Conservation (phyloP, 352 stramenopile genomes). For the Phytophthora foliorum region DNA sequence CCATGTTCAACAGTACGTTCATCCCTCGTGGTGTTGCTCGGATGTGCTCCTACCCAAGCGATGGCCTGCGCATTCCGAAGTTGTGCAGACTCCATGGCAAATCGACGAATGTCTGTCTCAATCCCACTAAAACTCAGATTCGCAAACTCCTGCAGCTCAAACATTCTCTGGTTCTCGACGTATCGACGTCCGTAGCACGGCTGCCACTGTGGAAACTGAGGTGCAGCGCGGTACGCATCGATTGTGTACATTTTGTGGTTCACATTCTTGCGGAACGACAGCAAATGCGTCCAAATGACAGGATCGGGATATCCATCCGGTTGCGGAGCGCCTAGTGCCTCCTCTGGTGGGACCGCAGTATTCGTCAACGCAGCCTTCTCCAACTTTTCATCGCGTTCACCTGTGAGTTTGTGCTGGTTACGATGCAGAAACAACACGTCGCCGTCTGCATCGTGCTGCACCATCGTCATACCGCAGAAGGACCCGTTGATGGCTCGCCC, state of each 20-base stretch:
- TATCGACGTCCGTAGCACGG: slow-evolving; percentile 61
- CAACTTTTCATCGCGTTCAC: slow-evolving; percentile 22
- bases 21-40: slow-evolving; percentile 15
- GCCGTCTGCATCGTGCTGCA: slow-evolving; percentile 45
- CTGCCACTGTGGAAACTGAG: slow-evolving; percentile 52
- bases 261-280: slow-evolving; percentile 59
- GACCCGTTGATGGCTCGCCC: slow-evolving; percentile 41
- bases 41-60: slow-evolving; percentile 6
- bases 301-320: slow-evolving; percentile 47
- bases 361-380: slow-evolving; percentile 20
- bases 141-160: slow-evolving; percentile 30
- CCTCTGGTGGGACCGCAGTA: slow-evolving; percentile 16
- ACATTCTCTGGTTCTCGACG: slow-evolving; percentile 14
- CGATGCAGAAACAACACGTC: slow-evolving; percentile 59
- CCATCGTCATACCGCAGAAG: slow-evolving; percentile 67
- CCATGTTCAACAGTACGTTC: background rate
- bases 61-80: slow-evolving; percentile 23
- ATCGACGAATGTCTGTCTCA: slow-evolving; percentile 30
- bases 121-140: slow-evolving; percentile 25
- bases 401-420: slow-evolving; percentile 54
- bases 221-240: slow-evolving; percentile 55
- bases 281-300: slow-evolving; percentile 71
- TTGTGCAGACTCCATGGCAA: slow-evolving; percentile 26
- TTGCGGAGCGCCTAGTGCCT: slow-evolving; percentile 24
- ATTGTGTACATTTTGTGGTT: slow-evolving; percentile 51